These are phyloP conservation scores for Mariannaea sp. DNA, from an alignment of 2,329 filamentous ascomycete species.

Conservation along the genomic window DNA sequence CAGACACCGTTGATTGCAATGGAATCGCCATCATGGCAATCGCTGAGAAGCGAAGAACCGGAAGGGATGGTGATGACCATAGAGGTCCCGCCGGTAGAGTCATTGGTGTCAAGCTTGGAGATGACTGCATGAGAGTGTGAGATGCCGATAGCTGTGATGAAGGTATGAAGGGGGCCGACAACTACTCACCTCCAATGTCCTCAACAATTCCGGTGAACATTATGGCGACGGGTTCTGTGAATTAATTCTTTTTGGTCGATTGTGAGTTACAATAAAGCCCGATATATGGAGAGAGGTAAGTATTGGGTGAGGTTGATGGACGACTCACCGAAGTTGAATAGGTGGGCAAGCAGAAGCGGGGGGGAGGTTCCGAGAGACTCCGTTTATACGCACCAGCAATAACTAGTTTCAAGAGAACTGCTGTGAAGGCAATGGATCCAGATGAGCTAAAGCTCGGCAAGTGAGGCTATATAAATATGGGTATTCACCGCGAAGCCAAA, in stretches of 20 bases:
- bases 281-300: background rate
- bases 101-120: conserved; percentile 77
- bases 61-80: conserved; percentile 78
- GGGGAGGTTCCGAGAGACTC: no score
- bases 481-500: background rate
- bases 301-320: background rate
- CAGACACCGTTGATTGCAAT: conserved; percentile 96
- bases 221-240: conserved; percentile 24
- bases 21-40: conserved; percentile 87
- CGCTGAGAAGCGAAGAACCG: conserved; percentile 74
- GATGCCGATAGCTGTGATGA: background rate
- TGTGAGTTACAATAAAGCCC: background rate
- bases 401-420: background rate
- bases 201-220: conserved; percentile 99
- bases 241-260: background rate
- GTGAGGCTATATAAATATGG: background rate
- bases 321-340: background rate
- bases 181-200: conserved; percentile 88
- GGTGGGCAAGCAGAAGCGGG: background rate
- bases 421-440: background rate
- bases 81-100: conserved; percentile 85
- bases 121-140: conserved; percentile 66
- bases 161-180: conserved; percentile 30
- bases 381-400: background rate
- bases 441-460: background rate